A percentile compares a stretch with the other conserved stretches of the same genome.
phyloP scores from a whole-genome alignment of 345 rosid genomes.

The Bruguiera sexangula region DNA sequence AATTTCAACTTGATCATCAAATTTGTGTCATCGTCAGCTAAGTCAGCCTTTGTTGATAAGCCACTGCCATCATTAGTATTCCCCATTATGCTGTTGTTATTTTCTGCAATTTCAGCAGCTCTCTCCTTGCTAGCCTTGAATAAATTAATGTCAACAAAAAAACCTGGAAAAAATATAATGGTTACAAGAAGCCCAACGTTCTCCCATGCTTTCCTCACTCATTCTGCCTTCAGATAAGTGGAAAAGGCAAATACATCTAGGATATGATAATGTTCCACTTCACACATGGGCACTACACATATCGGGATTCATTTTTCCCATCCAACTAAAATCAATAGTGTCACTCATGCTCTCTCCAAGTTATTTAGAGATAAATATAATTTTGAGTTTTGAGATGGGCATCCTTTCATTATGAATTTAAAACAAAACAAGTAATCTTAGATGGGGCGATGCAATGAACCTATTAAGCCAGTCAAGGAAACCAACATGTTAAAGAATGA shows the following conservation, averaged over 20 bases:
- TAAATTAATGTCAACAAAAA: slow-evolving; percentile 83
- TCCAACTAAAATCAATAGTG: neutral
- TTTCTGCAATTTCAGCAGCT: slow-evolving; percentile 48
- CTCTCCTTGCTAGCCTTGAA: slow-evolving; percentile 71
- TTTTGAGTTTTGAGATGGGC: neutral
- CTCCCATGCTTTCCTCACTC: too few species aligned
- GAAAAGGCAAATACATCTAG: neutral
- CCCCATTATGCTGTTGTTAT: slow-evolving; percentile 28
- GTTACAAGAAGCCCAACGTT: too few species aligned
- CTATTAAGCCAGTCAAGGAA: too few species aligned
- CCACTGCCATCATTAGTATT: slow-evolving; percentile 41
- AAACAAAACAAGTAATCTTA: neutral
- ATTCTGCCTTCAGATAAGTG: too few species aligned
- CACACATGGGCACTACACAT: neutral
- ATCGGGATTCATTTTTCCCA: neutral
- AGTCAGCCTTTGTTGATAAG: slow-evolving; percentile 36
- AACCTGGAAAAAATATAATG: slow-evolving; percentile 48
- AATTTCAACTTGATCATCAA: slow-evolving; percentile 91
- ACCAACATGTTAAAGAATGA: too few species aligned
- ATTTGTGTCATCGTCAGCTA: slow-evolving; percentile 87
- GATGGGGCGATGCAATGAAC: too few species aligned
- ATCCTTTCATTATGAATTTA: neutral
- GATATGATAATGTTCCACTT: neutral
- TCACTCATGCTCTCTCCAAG: neutral
- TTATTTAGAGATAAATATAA: neutral